Conservation (phyloP, 169 alveolate species). For the Neospora caninum region DNA sequence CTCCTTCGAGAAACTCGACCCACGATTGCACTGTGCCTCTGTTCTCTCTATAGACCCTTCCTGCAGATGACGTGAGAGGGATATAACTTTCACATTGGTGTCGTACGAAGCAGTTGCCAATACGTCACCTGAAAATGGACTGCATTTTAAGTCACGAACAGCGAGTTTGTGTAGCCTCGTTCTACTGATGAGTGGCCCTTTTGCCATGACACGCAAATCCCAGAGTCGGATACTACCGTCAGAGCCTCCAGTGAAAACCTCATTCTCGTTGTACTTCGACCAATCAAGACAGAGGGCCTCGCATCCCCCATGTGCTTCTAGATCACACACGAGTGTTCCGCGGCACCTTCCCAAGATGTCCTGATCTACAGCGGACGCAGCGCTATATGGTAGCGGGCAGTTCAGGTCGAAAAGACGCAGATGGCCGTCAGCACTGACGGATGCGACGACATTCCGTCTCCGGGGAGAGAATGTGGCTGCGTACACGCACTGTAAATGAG, state of each 20-base stretch:
- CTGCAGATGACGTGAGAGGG: not conserved
- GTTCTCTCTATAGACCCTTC: not conserved
- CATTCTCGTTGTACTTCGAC: conserved; percentile 48
- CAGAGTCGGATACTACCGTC: conserved; percentile 60
- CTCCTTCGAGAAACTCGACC: not conserved
- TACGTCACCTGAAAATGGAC: conserved; percentile 40
- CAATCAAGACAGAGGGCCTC: conserved; percentile 67
- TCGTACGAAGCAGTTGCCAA: conserved; percentile 68
- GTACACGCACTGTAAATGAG: not conserved
- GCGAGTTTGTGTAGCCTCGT: conserved; percentile 59
- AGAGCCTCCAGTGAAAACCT: conserved; percentile 68
- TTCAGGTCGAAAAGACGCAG: conserved; percentile 42
- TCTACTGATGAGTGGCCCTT: not conserved
- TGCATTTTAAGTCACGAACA: conserved; percentile 50
- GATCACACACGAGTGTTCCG: not conserved
- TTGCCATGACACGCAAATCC: conserved; percentile 48
- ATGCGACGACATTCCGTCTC: conserved; percentile 14
- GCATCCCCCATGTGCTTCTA: conserved; percentile 37
- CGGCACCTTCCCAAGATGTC: not conserved
- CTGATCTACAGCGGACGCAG: not conserved
- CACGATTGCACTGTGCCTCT: not conserved
- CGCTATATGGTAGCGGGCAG: not conserved
- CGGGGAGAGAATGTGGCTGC: conserved; percentile 44
- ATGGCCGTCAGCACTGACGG: conserved; percentile 64
- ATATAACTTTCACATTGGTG: conserved; percentile 54